A percentile compares a stretch with the other conserved stretches of the same genome.
Evolutionary conservation across 208 protist genomes (phyloP).

Genomic region (Leishmania braziliensis): DNA sequence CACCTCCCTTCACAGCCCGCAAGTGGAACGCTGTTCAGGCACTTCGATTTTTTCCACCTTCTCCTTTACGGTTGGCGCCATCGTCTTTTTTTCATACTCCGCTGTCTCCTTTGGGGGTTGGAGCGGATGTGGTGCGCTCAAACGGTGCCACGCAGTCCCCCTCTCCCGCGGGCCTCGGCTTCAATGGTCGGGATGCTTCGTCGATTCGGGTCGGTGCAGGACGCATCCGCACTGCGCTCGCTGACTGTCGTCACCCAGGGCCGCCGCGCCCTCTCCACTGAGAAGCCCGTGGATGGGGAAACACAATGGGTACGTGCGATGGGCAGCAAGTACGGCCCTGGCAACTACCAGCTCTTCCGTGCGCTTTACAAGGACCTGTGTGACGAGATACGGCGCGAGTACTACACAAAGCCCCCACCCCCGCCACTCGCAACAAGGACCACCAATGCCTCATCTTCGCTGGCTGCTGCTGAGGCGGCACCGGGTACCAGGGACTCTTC

Average conservation of each 20-base stretch:
- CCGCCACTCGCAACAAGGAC: slow-evolving; percentile 28
- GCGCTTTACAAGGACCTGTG: slow-evolving; percentile 83
- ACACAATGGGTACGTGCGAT: slow-evolving; percentile 41
- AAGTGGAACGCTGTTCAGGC: background rate
- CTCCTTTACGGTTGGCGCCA: background rate
- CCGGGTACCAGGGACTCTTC: background rate
- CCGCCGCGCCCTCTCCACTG: slow-evolving; percentile 21
- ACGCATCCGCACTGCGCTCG: background rate
- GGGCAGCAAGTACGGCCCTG: slow-evolving; percentile 63
- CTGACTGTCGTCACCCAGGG: background rate
- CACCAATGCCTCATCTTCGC: background rate
- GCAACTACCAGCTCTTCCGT: slow-evolving; percentile 76
- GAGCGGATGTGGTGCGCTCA: background rate
- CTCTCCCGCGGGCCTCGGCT: background rate
- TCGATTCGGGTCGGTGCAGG: background rate
- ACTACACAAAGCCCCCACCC: slow-evolving; percentile 65
- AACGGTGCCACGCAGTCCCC: background rate
- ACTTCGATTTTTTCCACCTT: background rate
- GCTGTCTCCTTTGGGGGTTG: slow-evolving; percentile 4
- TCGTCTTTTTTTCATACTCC: too few species aligned
- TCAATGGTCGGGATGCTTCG: background rate
- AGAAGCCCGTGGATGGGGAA: slow-evolving; percentile 34
- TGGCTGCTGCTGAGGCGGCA: background rate
- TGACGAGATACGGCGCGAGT: slow-evolving; percentile 79
- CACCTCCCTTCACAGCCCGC: background rate